Percentiles rank a stretch among this genome's conserved stretches.
Evolutionary conservation across 106 monocot species (phyloP).

Genomic region (Xerophyta viscosa): DNA sequence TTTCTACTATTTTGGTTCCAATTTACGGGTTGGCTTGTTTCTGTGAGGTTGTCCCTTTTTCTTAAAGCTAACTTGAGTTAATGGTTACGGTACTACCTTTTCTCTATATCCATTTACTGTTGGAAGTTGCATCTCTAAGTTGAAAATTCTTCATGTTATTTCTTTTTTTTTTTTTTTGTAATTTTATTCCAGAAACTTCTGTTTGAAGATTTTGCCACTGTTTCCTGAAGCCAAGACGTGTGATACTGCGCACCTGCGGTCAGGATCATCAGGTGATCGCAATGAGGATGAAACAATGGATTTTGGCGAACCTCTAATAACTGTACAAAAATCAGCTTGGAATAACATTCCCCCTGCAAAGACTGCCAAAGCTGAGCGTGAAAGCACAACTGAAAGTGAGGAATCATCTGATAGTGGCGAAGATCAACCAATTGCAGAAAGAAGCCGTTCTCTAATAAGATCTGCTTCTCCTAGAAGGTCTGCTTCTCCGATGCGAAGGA

Average conservation of each 20-base stretch:
- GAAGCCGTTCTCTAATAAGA: slow-evolving; percentile 71
- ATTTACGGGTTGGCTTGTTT: too few species aligned
- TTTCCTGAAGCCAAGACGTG: slow-evolving; percentile 7
- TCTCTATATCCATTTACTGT: too few species aligned
- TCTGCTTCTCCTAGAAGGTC: slow-evolving; percentile 87
- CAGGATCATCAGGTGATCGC: slow-evolving; percentile 7
- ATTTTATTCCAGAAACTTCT: slow-evolving; percentile 32
- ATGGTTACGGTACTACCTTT: too few species aligned
- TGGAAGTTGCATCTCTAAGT: too few species aligned
- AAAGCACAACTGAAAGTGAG: slow-evolving; percentile 64
- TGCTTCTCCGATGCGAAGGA: slow-evolving; percentile 90
- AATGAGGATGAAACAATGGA: slow-evolving; percentile 8
- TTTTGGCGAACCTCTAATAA: background rate
- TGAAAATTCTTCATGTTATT: background rate
- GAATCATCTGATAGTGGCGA: slow-evolving; percentile 48
- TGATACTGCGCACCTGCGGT: slow-evolving; percentile 11
- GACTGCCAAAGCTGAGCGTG: slow-evolving; percentile 82
- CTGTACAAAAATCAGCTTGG: slow-evolving; percentile 9
- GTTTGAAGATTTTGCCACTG: slow-evolving; percentile 35
- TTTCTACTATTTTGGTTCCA: too few species aligned
- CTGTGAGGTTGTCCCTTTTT: too few species aligned
- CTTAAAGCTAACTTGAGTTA: too few species aligned
- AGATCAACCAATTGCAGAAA: slow-evolving; percentile 42
- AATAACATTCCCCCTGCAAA: slow-evolving; percentile 57
- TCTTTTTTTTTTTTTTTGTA: background rate